Base-by-base conservation (phyloP, 768 basidiomycete genomes). In the Leccinum fibrillosum region DNA sequence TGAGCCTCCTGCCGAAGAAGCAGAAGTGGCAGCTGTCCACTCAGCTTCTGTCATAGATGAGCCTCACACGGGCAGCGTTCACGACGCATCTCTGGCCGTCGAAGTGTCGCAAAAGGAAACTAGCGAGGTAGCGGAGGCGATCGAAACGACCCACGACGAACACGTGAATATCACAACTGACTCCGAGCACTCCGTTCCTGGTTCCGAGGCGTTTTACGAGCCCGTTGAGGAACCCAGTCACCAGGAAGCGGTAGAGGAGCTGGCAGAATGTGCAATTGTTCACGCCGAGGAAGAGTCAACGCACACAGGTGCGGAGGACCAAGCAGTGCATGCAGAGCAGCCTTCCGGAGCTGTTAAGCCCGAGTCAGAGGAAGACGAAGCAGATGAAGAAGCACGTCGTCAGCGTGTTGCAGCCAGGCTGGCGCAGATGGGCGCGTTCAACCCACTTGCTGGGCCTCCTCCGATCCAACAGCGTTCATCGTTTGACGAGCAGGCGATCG, bases 351-450 rank as follows among this genome's bases (percentile, higher is more conserved):
- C 2, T 28, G 44, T 21, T 30, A 53, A 67, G 44, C 57, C 7
- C 21, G 69, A 72, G 25, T 74, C 73, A 26, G 82, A 82, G 42
- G 83, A 82, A 15, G 84, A 85, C 60, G 80, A 75, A 58, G 74
- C 78, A 45, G 83, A 82, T 17, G 84, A 85, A 60, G 81, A 75
- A 59, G 74, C 78, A 2, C 80, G 83, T 35, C 78, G 80, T 44
- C 79, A 78, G 59, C 82, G 82, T 52, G 80, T 89, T 21, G 82
- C 86, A 23, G 86, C 84, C 58, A 76, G 73, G 21, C 66, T 84
- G 37, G 83, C 85, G 7, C 82, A 83, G 71, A 84, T 84, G 75
- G 89, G 87, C 15, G 80, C 82, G 62, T 73, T 80, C 74, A 77
- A 86, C 63, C 83, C 86, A 3, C 78, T 86, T 54, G 73, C 76